Percentiles rank a stretch among this genome's conserved stretches.
phyloP scores from a whole-genome alignment of 1,139 yeast species.

The Candida sanyaensis region DNA sequence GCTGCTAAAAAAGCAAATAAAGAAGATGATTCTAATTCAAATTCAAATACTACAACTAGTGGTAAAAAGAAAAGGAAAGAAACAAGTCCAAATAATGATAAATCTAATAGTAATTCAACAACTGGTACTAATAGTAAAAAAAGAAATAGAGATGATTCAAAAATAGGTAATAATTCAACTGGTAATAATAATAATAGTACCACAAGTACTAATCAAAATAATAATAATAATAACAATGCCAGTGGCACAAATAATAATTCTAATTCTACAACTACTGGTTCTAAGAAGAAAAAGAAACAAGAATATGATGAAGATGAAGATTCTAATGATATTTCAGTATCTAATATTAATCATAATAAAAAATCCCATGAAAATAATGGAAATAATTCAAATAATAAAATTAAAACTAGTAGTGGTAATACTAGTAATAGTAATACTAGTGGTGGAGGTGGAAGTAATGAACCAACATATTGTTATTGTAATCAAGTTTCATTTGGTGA shows the following conservation, averaged over 20 bases:
- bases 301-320: constrained; percentile 4
- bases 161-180: too few species aligned
- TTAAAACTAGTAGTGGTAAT: neutral
- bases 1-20: constrained; percentile 75
- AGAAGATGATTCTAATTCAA: constrained; percentile 31
- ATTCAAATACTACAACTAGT: constrained; percentile 7
- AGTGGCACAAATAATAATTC: neutral
- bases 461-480: constrained; percentile 93
- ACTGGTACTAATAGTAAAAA: constrained; percentile 1
- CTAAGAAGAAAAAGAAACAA: constrained; percentile 1
- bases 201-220: too few species aligned
- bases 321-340: neutral
- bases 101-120: neutral
- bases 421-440: constrained; percentile 10
- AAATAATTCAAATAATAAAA: neutral
- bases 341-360: constrained; percentile 2
- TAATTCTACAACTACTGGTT: neutral
- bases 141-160: constrained; percentile 2
- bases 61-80: constrained; percentile 26
- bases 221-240: neutral
- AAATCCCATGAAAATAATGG: constrained; percentile 1
- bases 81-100: constrained; percentile 1
- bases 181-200: neutral
- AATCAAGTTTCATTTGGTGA: constrained; percentile 97
- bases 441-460: constrained; percentile 28